Evolutionary conservation across 2,329 filamentous ascomycete species (phyloP).

Genomic region (Claviceps sp.): DNA sequence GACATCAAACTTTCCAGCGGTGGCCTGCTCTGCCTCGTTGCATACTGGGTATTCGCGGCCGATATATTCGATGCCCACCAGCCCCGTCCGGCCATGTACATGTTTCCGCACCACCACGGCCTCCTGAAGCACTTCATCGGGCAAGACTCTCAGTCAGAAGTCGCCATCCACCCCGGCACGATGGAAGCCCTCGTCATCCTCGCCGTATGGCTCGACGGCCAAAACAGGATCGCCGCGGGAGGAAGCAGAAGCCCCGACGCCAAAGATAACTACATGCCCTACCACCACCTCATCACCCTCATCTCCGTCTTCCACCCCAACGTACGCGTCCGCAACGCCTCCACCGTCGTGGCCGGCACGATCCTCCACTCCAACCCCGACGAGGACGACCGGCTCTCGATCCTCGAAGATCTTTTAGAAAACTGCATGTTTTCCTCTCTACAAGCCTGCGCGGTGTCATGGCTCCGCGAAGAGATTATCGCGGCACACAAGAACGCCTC

Average conservation of each 20-base stretch:
- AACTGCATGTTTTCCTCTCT: slow-evolving; percentile 50
- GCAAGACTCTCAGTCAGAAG: slow-evolving; percentile 33
- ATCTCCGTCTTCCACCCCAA: slow-evolving; percentile 44
- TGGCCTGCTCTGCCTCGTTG: slow-evolving; percentile 44
- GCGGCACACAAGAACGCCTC: slow-evolving; percentile 22
- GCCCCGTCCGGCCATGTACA: slow-evolving; percentile 36
- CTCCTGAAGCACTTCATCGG: slow-evolving; percentile 41
- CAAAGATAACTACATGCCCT: slow-evolving; percentile 39
- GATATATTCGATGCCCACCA: slow-evolving; percentile 46
- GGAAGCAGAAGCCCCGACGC: slow-evolving; percentile 12
- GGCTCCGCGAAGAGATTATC: slow-evolving; percentile 51
- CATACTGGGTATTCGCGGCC: slow-evolving; percentile 50
- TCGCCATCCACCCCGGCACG: slow-evolving; percentile 37
- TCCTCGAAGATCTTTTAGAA: slow-evolving; percentile 51
- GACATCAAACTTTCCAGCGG: slow-evolving; percentile 45
- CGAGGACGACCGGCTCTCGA: slow-evolving; percentile 43
- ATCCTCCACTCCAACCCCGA: slow-evolving; percentile 46
- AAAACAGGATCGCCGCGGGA: slow-evolving; percentile 25
- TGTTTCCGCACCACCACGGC: slow-evolving; percentile 47
- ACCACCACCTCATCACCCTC: slow-evolving; percentile 46
- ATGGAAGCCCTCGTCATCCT: slow-evolving; percentile 47
- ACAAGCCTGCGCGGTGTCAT: slow-evolving; percentile 48
- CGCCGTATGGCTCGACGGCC: slow-evolving; percentile 44
- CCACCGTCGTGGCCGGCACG: slow-evolving; percentile 37
- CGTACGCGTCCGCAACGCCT: slow-evolving; percentile 39